Conservation (phyloP, 2,329 filamentous ascomycete genomes). For the Gaeumannomyces tritici region DNA sequence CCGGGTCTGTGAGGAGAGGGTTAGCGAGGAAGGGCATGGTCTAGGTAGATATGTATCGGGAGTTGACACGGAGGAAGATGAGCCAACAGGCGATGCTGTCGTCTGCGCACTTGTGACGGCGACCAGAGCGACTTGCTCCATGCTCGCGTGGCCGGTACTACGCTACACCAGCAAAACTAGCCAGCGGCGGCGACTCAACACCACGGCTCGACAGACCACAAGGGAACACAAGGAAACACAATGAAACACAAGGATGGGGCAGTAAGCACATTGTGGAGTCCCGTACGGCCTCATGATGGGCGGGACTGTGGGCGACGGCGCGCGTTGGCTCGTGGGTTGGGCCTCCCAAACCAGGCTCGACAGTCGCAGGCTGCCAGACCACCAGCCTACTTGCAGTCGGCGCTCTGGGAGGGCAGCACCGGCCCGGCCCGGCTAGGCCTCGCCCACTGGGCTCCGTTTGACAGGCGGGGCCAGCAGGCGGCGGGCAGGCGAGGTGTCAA, state of each 20-base stretch:
- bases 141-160: background rate
- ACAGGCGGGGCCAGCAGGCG: background rate
- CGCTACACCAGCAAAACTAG: no score
- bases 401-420: background rate
- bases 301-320: no score
- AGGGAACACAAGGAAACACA: background rate
- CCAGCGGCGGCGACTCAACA: no score
- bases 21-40: background rate
- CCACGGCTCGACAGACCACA: background rate
- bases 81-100: no score
- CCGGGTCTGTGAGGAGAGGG: conserved; percentile 32
- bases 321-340: background rate
- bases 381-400: background rate
- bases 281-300: background rate
- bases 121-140: no score
- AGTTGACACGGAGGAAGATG: no score
- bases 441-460: background rate
- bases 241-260: background rate
- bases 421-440: background rate
- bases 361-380: background rate
- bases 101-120: no score
- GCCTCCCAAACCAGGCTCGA: background rate
- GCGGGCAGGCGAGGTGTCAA: background rate
- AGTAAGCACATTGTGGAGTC: background rate
- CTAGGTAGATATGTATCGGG: no score